A percentile compares a stretch with the other conserved stretches of the same genome.
Conservation (phyloP, 768 basidiomycete species). For the Tubosaeta brunneosetosa region DNA sequence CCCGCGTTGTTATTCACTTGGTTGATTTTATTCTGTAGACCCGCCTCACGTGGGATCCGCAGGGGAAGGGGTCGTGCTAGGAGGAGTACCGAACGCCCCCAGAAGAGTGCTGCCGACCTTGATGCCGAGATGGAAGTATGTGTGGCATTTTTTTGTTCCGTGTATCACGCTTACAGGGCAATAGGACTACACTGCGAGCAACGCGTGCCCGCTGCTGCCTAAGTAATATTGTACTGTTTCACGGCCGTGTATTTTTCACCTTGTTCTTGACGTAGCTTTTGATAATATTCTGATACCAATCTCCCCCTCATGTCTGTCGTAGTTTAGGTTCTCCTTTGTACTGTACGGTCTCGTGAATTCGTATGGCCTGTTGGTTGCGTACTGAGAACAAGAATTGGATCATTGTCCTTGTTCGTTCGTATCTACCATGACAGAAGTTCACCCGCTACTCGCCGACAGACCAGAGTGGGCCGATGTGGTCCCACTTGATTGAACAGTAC, state of each 20-base stretch:
- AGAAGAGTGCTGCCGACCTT: conserved; percentile 83
- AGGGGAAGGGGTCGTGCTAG: conserved; percentile 42
- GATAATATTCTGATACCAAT: conserved; percentile 23
- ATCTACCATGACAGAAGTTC: conserved; percentile 14
- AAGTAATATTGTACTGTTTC: conserved; percentile 7
- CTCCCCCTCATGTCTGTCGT: conserved; percentile 9
- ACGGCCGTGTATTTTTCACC: conserved; percentile 2
- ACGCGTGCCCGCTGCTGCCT: conserved; percentile 39
- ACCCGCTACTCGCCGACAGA: conserved; percentile 50
- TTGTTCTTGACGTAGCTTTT: conserved; percentile 6
- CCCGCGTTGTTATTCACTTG: not conserved
- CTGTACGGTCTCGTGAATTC: conserved; percentile 14
- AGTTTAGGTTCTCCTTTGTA: conserved; percentile 22
- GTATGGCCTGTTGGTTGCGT: too few relatives aligned
- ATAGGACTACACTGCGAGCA: conserved; percentile 68
- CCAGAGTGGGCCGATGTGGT: conserved; percentile 77
- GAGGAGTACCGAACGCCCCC: conserved; percentile 53
- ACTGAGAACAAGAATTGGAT: too few relatives aligned
- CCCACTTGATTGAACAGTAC: conserved; percentile 77
- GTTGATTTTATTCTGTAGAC: conserved; percentile 20
- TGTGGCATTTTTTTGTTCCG: not conserved
- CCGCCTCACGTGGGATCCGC: conserved; percentile 41
- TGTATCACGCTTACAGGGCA: not conserved
- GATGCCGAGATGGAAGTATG: conserved; percentile 98
- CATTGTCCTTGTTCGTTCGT: not conserved